Evolutionary conservation across 75 land plant species (phyloP), one percentile per base, ranked within the genome.

Genomic region (Larix kaempferi): DNA sequence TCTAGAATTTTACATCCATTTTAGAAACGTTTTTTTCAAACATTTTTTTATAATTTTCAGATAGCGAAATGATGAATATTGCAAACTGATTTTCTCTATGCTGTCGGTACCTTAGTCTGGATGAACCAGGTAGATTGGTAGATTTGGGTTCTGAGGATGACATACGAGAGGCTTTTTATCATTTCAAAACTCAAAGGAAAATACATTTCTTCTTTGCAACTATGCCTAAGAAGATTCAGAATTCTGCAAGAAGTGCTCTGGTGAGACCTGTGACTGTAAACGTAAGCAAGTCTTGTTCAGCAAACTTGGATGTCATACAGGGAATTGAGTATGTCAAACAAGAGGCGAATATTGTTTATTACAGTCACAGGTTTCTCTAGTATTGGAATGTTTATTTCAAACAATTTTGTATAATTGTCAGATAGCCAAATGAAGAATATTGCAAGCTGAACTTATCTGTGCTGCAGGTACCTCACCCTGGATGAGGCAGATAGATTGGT

Each of bases 291-390:
- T 95, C 98, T n/a, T 93, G 98, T 79, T 95, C 98, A 56, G 95
- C 98, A 37, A 92, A 92, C 82, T 88, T 94, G 49, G 98, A 94
- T 83, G 95, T 94, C n/a, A 92, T 94, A 58, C 98, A 94, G 78
- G 95, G 92, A 74, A 95, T 94, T 12, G 98, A 94, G 80, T 94
- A 92, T 77, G 98, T 94, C n/a, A 94, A 94, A 76, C 95, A 92
- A 71, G 98, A 94, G 77, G 98, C 95, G 6, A 92, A 94, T 75
- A 90, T 94, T 57, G 95, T 94, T 5, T 94, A 94, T 74, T 88
- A 44, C 49, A 44, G 49, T 44, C 7, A 44, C 49, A 10, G 8
- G 49, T 44, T 44, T 44, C 10, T 6, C 49, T 10, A 44, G 49
- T 94, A 12, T 82, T 94, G 61, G 95, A 94, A 71, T 94, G 98